Conservation (phyloP, 2,329 filamentous ascomycete species). For the Fusarium tricinctum region DNA sequence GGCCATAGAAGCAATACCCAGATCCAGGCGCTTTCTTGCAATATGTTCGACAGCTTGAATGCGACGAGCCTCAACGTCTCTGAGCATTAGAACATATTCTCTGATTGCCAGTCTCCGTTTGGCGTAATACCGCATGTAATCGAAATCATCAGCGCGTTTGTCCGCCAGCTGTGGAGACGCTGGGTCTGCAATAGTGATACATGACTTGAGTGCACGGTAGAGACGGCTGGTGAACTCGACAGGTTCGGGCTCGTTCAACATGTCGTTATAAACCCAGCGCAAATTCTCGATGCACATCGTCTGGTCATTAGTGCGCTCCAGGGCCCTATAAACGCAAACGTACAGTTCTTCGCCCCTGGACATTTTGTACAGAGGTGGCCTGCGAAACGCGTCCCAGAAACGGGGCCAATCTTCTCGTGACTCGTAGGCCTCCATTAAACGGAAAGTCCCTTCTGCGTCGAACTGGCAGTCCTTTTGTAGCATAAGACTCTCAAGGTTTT, state of each 20-base stretch:
- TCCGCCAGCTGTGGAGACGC: constrained; percentile 50
- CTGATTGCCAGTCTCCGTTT: constrained; percentile 48
- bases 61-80: constrained; percentile 50
- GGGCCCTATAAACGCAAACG: constrained; percentile 63
- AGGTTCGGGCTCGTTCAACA: constrained; percentile 67
- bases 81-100: constrained; percentile 53
- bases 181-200: constrained; percentile 69
- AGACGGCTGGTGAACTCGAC: constrained; percentile 62
- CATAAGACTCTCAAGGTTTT: constrained; percentile 63
- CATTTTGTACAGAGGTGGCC: constrained; percentile 64
- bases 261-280: constrained; percentile 70
- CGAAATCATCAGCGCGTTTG: too few relatives aligned
- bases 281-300: constrained; percentile 62
- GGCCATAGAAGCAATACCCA: constrained; percentile 1
- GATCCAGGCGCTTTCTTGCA: constrained; percentile 22
- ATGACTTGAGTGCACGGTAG: constrained; percentile 64
- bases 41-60: constrained; percentile 18
- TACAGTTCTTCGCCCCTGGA: constrained; percentile 69
- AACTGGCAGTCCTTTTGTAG: constrained; percentile 55
- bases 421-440: constrained; percentile 64
- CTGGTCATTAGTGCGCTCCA: constrained; percentile 61
- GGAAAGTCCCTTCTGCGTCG: constrained; percentile 57
- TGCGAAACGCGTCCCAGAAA: constrained; percentile 73
- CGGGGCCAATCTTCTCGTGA: constrained; percentile 64
- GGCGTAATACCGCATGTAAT: constrained; percentile 25